A percentile compares a stretch with the other conserved stretches of the same genome.
Evolutionary conservation across 352 stramenopile species (phyloP).

Genomic region (Plasmopara viticola): DNA sequence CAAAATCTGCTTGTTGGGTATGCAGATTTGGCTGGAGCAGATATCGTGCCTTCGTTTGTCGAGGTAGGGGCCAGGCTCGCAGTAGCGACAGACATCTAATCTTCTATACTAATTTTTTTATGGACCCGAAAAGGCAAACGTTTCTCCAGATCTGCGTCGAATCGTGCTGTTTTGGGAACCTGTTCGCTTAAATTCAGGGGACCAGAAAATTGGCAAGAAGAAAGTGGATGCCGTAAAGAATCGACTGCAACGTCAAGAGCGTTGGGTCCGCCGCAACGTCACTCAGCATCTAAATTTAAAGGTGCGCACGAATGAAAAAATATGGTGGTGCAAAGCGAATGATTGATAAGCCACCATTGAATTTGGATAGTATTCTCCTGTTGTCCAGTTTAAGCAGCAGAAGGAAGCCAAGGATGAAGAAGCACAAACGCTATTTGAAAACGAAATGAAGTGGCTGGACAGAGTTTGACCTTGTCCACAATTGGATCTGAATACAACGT

Average conservation of each 20-base stretch:
- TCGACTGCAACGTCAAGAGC: conserved; percentile 52
- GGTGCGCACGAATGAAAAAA: conserved; percentile 22
- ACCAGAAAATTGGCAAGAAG: conserved; percentile 70
- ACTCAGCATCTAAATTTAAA: conserved; percentile 77
- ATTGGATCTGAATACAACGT: not conserved
- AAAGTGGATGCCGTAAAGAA: conserved; percentile 62
- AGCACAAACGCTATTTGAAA: conserved; percentile 53
- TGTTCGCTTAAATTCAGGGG: conserved; percentile 54
- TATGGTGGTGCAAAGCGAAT: not conserved
- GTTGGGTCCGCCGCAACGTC: conserved; percentile 62
- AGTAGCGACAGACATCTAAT: no score
- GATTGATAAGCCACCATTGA: not conserved
- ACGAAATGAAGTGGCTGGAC: conserved; percentile 77
- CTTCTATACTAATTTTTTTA: conserved; percentile 1
- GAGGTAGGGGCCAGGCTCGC: conserved; percentile 31
- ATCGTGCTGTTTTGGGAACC: conserved; percentile 74
- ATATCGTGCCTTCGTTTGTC: conserved; percentile 63
- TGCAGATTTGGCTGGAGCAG: conserved; percentile 43
- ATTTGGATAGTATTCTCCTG: conserved; percentile 54
- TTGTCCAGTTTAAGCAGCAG: conserved; percentile 73
- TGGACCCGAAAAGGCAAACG: conserved; percentile 41
- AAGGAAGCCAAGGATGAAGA: conserved; percentile 59
- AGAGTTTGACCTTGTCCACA: conserved; percentile 15
- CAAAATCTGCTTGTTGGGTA: conserved; percentile 66
- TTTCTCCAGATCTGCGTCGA: conserved; percentile 55